phyloP scores from a whole-genome alignment of 495 filamentous ascomycete genomes.

The Platismatia glauca region DNA sequence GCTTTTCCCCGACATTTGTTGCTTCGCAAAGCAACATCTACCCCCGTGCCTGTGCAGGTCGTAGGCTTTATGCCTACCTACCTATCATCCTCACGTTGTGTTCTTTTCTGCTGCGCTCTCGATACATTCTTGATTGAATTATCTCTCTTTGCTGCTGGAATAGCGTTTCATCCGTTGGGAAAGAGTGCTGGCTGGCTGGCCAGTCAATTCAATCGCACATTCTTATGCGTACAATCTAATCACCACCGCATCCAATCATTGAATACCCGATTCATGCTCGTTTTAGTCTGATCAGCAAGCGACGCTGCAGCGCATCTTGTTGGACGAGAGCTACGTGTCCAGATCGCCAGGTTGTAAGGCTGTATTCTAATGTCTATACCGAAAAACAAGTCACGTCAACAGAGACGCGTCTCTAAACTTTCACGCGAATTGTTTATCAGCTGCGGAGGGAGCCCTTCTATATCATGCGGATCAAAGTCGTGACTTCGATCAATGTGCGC shows the following conservation, averaged over 20 bases:
- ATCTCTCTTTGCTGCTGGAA: conserved; percentile 8
- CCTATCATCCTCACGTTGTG: neutral
- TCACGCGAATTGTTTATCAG: neutral
- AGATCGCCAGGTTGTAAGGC: neutral
- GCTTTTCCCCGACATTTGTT: conserved; percentile 3
- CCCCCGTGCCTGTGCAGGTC: neutral
- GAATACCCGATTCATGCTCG: conserved; percentile 3
- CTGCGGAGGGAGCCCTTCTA: neutral
- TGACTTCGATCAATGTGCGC: conserved; percentile 18
- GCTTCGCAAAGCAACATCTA: conserved; percentile 1
- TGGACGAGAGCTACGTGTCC: conserved; percentile 8
- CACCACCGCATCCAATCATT: neutral
- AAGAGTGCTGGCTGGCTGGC: neutral
- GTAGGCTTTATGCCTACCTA: neutral
- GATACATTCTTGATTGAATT: neutral
- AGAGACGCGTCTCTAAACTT: conserved; percentile 8
- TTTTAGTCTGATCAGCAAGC: conserved; percentile 6
- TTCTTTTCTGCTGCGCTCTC: neutral
- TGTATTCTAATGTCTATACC: conserved; percentile 3
- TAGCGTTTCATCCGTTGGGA: neutral
- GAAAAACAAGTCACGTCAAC: conserved; percentile 5
- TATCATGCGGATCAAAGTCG: conserved; percentile 17
- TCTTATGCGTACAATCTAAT: neutral
- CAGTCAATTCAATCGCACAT: conserved; percentile 1
- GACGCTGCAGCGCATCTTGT: conserved; percentile 1